These are phyloP conservation scores for Emericellopsis terricola DNA, from an alignment of 495 filamentous ascomycete genomes.

Conservation along the genomic window DNA sequence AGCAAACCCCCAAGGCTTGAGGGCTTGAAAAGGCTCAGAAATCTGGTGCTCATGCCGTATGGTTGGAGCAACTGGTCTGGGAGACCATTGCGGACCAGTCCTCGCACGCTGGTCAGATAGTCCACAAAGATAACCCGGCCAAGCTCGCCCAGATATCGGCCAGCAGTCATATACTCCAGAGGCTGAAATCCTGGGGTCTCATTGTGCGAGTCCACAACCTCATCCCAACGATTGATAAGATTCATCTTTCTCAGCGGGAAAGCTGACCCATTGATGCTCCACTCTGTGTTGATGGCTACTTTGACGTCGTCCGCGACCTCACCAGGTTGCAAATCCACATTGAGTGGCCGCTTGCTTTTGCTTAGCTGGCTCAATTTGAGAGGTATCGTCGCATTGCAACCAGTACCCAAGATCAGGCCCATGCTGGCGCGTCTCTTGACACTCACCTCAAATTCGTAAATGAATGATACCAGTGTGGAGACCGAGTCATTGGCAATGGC, in stretches of 20 bases:
- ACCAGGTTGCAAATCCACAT: slow-evolving; percentile 36
- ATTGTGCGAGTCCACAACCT: slow-evolving; percentile 40
- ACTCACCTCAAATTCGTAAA: slow-evolving; percentile 34
- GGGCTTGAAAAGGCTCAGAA: slow-evolving; percentile 46
- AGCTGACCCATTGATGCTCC: slow-evolving; percentile 61
- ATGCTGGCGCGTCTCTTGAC: slow-evolving; percentile 38
- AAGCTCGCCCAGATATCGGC: slow-evolving; percentile 72
- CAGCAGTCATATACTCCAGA: slow-evolving; percentile 76
- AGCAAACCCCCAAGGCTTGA: slow-evolving; percentile 27
- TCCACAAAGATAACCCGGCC: slow-evolving; percentile 53
- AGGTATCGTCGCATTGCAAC: slow-evolving; percentile 67
- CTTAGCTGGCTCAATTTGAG: slow-evolving; percentile 46
- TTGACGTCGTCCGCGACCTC: slow-evolving; percentile 36
- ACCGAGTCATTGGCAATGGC: slow-evolving; percentile 74
- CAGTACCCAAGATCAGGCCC: slow-evolving; percentile 70
- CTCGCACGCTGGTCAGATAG: slow-evolving; percentile 32
- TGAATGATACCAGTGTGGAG: slow-evolving; percentile 59
- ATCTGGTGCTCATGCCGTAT: slow-evolving; percentile 55
- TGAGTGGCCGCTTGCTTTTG: slow-evolving; percentile 34
- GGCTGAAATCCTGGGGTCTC: slow-evolving; percentile 68
- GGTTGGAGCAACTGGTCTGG: slow-evolving; percentile 40
- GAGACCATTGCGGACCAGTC: slow-evolving; percentile 20
- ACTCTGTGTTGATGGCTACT: slow-evolving; percentile 74
- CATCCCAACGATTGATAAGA: slow-evolving; percentile 56
- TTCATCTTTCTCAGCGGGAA: slow-evolving; percentile 44